Conservation (phyloP, 306 rosid species). For the Purshia tridentata region DNA sequence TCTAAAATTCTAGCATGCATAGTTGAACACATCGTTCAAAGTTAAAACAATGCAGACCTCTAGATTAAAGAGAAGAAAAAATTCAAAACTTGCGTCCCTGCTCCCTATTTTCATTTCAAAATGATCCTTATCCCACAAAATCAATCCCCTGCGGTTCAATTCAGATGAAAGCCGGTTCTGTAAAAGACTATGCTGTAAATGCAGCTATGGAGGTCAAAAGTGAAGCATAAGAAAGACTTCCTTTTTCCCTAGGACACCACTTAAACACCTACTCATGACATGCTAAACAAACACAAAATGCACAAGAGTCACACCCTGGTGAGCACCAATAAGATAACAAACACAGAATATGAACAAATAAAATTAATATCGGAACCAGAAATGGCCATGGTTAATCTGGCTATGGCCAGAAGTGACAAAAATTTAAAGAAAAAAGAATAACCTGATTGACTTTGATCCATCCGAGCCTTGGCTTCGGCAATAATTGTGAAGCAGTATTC, state of each 20-base stretch:
- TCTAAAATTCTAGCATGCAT: background rate
- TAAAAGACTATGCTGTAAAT: background rate
- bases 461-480: conserved; percentile 61
- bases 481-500: conserved; percentile 80
- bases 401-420: no score
- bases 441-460: conserved; percentile 50
- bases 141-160: background rate
- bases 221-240: background rate
- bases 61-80: background rate
- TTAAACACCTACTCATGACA: background rate
- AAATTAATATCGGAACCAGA: no score
- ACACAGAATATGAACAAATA: no score
- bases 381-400: background rate
- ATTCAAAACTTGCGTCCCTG: background rate
- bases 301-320: background rate
- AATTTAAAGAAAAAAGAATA: background rate
- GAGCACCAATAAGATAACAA: background rate
- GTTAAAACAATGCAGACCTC: background rate
- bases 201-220: background rate
- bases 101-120: background rate
- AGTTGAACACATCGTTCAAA: background rate
- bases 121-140: background rate
- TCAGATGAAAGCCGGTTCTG: background rate
- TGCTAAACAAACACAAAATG: background rate
- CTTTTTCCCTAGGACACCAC: background rate